phyloP scores from a whole-genome alignment of 805 yeast species.

The Myxozyma neotropica region DNA sequence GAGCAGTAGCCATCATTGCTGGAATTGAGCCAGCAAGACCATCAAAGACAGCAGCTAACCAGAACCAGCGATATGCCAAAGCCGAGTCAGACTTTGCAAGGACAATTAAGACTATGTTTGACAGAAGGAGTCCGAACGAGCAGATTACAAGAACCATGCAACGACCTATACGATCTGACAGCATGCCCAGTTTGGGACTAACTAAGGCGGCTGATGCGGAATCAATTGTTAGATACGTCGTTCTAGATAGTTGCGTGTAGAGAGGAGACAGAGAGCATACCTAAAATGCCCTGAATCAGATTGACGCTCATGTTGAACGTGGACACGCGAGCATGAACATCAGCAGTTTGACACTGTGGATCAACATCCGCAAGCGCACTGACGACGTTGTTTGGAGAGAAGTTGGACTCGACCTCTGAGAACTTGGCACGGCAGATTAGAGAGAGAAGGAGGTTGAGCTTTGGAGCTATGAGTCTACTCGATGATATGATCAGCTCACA shows the following conservation, averaged over 20 bases:
- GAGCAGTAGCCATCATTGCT: conserved; percentile 58
- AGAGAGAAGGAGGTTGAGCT: conserved; percentile 20
- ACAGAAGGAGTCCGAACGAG: conserved; percentile 18
- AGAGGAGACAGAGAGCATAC: conserved; percentile 4
- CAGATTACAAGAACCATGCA: conserved; percentile 20
- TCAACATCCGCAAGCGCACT: conserved; percentile 14
- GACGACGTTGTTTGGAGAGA: not conserved
- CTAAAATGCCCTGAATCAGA: conserved; percentile 23
- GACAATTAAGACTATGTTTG: conserved; percentile 11
- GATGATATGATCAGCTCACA: not conserved
- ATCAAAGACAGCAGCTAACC: conserved; percentile 51
- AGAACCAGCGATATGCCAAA: conserved; percentile 41
- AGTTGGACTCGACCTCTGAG: conserved; percentile 4
- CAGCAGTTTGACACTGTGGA: conserved; percentile 30
- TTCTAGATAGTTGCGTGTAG: not conserved
- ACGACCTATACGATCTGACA: conserved; percentile 33
- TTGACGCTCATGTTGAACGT: conserved; percentile 22
- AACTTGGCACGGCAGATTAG: conserved; percentile 23
- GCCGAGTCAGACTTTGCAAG: conserved; percentile 18
- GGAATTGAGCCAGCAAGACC: conserved; percentile 66
- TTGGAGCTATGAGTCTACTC: conserved; percentile 26
- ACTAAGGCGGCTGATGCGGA: conserved; percentile 24
- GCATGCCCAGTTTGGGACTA: conserved; percentile 24
- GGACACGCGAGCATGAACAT: conserved; percentile 22
- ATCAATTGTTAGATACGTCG: not conserved